A percentile compares a stretch with the other conserved stretches of the same genome.
These are phyloP conservation scores for Pythium coloratum DNA, from an alignment of 352 stramenopile genomes.

Conservation along the genomic window DNA sequence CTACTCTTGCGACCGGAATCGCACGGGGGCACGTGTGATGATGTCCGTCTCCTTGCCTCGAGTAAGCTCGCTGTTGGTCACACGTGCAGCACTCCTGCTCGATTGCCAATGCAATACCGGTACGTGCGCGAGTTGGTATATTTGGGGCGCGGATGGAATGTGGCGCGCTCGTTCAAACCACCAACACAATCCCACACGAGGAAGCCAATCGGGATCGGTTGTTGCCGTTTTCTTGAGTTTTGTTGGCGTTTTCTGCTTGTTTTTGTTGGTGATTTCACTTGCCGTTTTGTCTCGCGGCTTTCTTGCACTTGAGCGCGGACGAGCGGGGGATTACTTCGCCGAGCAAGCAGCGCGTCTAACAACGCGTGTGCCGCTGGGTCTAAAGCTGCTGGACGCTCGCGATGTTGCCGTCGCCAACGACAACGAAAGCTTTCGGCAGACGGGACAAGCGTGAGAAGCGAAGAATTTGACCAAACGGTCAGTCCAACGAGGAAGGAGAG, in stretches of 20 bases:
- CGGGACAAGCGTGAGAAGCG: conserved; percentile 7
- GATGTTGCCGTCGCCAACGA: conserved; percentile 18
- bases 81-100: background rate
- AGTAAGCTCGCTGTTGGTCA: background rate
- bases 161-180: conserved; percentile 3
- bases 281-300: background rate
- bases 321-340: background rate
- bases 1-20: background rate
- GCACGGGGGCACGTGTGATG: background rate
- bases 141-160: conserved; percentile 4
- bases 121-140: conserved; percentile 2
- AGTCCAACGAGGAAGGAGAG: background rate
- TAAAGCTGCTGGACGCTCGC: conserved; percentile 6
- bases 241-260: background rate
- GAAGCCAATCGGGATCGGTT: background rate
- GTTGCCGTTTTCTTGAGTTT: background rate
- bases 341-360: conserved; percentile 1
- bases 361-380: background rate
- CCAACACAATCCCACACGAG: conserved; percentile 1
- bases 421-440: conserved; percentile 14
- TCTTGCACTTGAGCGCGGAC: background rate
- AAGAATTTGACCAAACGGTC: conserved; percentile 3
- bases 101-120: background rate
- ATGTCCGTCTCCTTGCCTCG: background rate
- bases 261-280: background rate